A percentile compares a stretch with the other conserved stretches of the same genome.
These are phyloP conservation scores for Dactylellina drechsleri DNA, from an alignment of 2,329 filamentous ascomycete genomes.

Conservation along the genomic window DNA sequence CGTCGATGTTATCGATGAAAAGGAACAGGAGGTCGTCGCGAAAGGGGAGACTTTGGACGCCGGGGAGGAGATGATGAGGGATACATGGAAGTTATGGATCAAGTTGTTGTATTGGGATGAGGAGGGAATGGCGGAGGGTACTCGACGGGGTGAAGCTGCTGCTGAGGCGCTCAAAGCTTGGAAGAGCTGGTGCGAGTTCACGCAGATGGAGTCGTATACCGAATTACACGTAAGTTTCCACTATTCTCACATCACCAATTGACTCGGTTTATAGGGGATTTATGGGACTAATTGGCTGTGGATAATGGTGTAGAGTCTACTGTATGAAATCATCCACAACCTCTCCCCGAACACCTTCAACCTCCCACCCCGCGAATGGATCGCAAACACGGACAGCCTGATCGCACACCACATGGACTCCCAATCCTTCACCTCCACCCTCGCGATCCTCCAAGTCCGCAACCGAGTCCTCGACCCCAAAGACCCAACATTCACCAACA, in stretches of 20 bases:
- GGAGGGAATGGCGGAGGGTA: slow-evolving; percentile 36
- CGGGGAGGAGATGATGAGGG: slow-evolving; percentile 52
- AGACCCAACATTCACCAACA: slow-evolving; percentile 50
- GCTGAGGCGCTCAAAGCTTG: slow-evolving; percentile 38
- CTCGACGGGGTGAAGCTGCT: slow-evolving; percentile 19
- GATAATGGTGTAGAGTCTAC: slow-evolving; percentile 15
- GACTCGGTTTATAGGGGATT: no score
- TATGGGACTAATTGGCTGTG: background rate
- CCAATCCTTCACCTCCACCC: slow-evolving; percentile 47
- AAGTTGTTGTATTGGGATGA: slow-evolving; percentile 48
- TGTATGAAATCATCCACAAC: slow-evolving; percentile 50
- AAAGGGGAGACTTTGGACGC: slow-evolving; percentile 24
- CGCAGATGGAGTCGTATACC: slow-evolving; percentile 48
- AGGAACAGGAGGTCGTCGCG: slow-evolving; percentile 21
- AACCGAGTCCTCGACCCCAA: slow-evolving; percentile 48
- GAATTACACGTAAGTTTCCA: slow-evolving; percentile 33
- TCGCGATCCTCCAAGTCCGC: slow-evolving; percentile 43
- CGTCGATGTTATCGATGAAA: slow-evolving; percentile 44
- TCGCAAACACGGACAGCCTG: slow-evolving; percentile 47
- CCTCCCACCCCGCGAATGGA: slow-evolving; percentile 46
- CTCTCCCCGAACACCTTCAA: slow-evolving; percentile 33
- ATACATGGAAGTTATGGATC: slow-evolving; percentile 50
- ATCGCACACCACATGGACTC: slow-evolving; percentile 51
- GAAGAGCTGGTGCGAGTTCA: slow-evolving; percentile 51
- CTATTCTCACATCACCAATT: no score